Percentiles rank a stretch among this genome's conserved stretches.
These are phyloP conservation scores for Exophiala sp. DNA, from an alignment of 2,329 filamentous ascomycete genomes.

Conservation along the genomic window DNA sequence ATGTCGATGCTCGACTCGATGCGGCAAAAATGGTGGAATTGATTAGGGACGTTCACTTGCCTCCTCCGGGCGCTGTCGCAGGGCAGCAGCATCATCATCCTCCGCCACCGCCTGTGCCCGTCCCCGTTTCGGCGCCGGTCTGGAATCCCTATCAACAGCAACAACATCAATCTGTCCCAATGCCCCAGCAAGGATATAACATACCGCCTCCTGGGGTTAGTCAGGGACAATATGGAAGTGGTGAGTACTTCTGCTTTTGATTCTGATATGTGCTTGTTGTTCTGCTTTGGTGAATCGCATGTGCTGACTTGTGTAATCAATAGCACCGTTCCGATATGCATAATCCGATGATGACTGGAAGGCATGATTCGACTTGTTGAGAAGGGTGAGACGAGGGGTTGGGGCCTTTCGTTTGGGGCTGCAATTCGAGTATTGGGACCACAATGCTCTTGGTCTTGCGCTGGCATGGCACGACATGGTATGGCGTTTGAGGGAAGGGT, in stretches of 20 bases:
- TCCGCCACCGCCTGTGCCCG: no score
- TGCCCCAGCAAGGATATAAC: conserved; percentile 23
- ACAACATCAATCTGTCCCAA: conserved; percentile 31
- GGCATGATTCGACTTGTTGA: no score
- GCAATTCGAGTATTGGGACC: no score
- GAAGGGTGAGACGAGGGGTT: no score
- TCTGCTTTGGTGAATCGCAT: no score
- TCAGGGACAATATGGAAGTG: conserved; percentile 24
- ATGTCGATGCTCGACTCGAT: conserved; percentile 65
- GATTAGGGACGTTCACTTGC: conserved; percentile 45
- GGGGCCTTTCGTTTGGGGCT: no score
- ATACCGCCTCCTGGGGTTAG: conserved; percentile 16
- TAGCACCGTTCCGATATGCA: conserved; percentile 9
- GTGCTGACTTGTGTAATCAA: no score
- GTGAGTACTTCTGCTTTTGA: conserved; percentile 14
- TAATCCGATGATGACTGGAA: not conserved
- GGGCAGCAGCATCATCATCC: conserved; percentile 15
- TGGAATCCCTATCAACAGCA: conserved; percentile 34
- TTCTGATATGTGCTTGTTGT: no score
- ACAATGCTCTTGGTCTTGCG: no score
- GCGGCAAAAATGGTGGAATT: conserved; percentile 66
- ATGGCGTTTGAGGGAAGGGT: no score
- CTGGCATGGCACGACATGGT: no score
- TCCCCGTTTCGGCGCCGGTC: conserved; percentile 10
- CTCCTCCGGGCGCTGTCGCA: conserved; percentile 51